phyloP scores from a whole-genome alignment of 345 rosid species.

The Boechera divaricarpa region DNA sequence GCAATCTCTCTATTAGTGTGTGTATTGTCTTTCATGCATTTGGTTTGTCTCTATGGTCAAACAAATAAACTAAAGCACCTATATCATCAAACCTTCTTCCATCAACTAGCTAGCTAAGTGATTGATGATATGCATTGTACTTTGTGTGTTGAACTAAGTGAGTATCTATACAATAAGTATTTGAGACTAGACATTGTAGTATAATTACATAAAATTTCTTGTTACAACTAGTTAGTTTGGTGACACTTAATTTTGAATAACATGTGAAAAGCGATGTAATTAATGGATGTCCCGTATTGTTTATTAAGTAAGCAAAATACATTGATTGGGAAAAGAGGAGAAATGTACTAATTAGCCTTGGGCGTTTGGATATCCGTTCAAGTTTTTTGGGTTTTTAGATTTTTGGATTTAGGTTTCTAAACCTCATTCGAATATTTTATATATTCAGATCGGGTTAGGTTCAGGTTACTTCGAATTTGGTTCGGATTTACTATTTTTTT shows the following conservation, averaged over 20 bases:
- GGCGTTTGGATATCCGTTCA: too few species aligned
- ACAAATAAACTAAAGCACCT: not conserved
- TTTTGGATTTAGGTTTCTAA: too few species aligned
- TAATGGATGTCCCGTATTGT: not conserved
- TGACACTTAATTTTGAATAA: not conserved
- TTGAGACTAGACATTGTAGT: not conserved
- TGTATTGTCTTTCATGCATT: constrained; percentile 31
- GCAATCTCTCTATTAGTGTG: not conserved
- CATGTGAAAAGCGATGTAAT: not conserved
- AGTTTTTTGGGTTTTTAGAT: too few species aligned
- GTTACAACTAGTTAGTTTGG: constrained; percentile 14
- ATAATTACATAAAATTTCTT: not conserved
- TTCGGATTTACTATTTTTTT: too few species aligned
- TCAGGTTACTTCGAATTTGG: too few species aligned
- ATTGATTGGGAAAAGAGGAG: not conserved
- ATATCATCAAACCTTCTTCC: not conserved
- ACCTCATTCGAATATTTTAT: too few species aligned
- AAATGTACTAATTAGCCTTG: too few species aligned
- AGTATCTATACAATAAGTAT: not conserved
- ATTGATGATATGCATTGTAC: not conserved
- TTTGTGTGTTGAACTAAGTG: not conserved
- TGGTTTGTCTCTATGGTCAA: constrained; percentile 8
- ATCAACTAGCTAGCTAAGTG: not conserved
- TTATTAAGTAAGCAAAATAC: not conserved
- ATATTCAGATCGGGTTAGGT: too few species aligned